A percentile compares a stretch with the other conserved stretches of the same genome.
Evolutionary conservation across 495 filamentous ascomycete genomes (phyloP).

Genomic region (Penicillium egyptiacum): DNA sequence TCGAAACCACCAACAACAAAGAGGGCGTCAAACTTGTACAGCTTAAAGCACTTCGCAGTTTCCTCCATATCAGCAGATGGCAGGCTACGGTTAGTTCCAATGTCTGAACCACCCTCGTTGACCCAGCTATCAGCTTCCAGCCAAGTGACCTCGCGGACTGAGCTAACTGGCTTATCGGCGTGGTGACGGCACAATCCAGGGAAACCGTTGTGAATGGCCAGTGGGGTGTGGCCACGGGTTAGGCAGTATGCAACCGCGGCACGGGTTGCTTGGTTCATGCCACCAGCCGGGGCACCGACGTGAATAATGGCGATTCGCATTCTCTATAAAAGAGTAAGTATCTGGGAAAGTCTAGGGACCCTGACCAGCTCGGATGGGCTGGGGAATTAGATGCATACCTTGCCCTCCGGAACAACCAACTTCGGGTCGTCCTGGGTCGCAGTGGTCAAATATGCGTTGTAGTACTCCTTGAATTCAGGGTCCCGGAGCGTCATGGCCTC

Average conservation of each 20-base stretch:
- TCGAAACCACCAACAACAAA: conserved; percentile 97
- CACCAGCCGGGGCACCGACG: conserved; percentile 96
- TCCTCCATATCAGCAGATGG: conserved; percentile 78
- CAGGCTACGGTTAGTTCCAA: conserved; percentile 93
- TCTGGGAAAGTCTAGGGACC: not conserved
- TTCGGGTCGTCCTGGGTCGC: conserved; percentile 67
- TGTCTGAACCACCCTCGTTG: conserved; percentile 94
- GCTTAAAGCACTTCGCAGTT: conserved; percentile 80
- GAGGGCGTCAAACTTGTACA: conserved; percentile 85
- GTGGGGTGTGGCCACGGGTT: conserved; percentile 84
- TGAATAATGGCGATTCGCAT: conserved; percentile 96
- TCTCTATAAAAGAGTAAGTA: conserved; percentile 51
- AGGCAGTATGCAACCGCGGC: conserved; percentile 95
- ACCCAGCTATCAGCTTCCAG: conserved; percentile 95
- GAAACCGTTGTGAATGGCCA: conserved; percentile 97
- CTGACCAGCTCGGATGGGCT: not conserved
- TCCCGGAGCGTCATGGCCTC: conserved; percentile 84
- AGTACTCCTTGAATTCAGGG: conserved; percentile 92
- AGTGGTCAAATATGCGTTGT: conserved; percentile 84
- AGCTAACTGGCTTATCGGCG: conserved; percentile 71
- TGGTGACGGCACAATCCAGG: conserved; percentile 92
- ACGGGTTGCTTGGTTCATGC: conserved; percentile 96
- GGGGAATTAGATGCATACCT: conserved; percentile 51
- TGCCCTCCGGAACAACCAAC: conserved; percentile 64
- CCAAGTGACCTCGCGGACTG: conserved; percentile 84